Evolutionary conservation across 768 basidiomycete species (phyloP), one percentile per base, ranked within the genome.

Genomic region (Tricholoma saponaceum): DNA sequence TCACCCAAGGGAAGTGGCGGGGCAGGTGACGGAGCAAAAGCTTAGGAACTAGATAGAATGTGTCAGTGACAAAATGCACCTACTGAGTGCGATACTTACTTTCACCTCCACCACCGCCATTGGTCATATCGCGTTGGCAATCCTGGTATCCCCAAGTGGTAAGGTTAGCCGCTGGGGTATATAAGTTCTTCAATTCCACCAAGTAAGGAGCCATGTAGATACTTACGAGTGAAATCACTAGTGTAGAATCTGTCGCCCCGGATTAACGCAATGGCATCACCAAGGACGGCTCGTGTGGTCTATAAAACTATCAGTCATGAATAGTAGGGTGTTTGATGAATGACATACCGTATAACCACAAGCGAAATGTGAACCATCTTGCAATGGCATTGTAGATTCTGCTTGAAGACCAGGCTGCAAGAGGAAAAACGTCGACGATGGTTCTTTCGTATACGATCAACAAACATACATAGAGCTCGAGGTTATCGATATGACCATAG

Each of bases 101-200:
- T 49, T 54, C 26, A 8, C 62, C 43, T 54, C 69, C 55, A 69
- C 43, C 0, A 59, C 64, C 53, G 69, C 76, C 56, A 64, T 67
- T 33, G 68, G 70, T 60, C 64, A 65, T 62, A 47, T 81, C 76
- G 16, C 75, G 67, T 25, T 73, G 69, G 61, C 76, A 78, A 60
- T 83, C 82, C 30, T 77, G 68, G 68, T 71, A 81, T 22, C 82
- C 82, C 81, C 81, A 83, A 1, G 77, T 66, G 0, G 82, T 83
- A 44, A 83, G 60, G 57, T 78, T 75, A 35, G 62, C 65, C 1
- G 80, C 79, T 81, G 56, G 4, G 51, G 26, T 26, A 16, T n/a
- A n/a, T n/a, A 49, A 56, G 22, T 10, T 30, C 46, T 37, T 51
- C 4, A 18, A 23, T 22, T 2, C 22, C n/a, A 5, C n/a, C 13